These are phyloP conservation scores for Cercospora sp. DNA, from an alignment of 2,329 filamentous ascomycete species.

Conservation along the genomic window DNA sequence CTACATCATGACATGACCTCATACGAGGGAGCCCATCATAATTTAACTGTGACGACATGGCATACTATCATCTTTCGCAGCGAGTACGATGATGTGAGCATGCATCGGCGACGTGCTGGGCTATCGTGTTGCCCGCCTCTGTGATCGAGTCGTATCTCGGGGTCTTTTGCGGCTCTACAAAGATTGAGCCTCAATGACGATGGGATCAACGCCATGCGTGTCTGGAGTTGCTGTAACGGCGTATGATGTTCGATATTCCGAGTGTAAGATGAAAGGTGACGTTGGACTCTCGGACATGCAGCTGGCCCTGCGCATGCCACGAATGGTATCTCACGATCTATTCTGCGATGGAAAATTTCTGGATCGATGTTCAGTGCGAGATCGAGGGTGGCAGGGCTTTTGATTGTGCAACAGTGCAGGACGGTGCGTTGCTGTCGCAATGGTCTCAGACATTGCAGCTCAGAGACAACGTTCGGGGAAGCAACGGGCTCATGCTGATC, in stretches of 20 bases:
- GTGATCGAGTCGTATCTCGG: neutral
- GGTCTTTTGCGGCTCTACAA: neutral
- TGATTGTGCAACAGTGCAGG: neutral
- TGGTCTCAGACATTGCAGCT: neutral
- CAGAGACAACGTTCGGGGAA: neutral
- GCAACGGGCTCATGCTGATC: neutral
- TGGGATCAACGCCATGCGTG: neutral
- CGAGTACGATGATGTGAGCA: neutral
- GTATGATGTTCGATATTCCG: neutral
- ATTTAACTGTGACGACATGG: neutral
- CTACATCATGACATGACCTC: neutral
- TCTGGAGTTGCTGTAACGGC: neutral
- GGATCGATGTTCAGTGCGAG: neutral
- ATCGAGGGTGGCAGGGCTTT: neutral
- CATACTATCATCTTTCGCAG: neutral
- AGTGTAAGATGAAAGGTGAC: neutral
- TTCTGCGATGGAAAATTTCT: neutral
- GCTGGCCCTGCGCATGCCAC: neutral
- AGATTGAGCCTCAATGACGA: neutral
- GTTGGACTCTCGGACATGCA: neutral
- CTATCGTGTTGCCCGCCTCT: neutral
- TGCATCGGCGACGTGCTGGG: neutral
- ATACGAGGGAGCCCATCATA: neutral
- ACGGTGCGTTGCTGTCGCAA: neutral
- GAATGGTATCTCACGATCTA: neutral